Conservation (phyloP, 768 basidiomycete genomes). For the Astraeus odoratus region DNA sequence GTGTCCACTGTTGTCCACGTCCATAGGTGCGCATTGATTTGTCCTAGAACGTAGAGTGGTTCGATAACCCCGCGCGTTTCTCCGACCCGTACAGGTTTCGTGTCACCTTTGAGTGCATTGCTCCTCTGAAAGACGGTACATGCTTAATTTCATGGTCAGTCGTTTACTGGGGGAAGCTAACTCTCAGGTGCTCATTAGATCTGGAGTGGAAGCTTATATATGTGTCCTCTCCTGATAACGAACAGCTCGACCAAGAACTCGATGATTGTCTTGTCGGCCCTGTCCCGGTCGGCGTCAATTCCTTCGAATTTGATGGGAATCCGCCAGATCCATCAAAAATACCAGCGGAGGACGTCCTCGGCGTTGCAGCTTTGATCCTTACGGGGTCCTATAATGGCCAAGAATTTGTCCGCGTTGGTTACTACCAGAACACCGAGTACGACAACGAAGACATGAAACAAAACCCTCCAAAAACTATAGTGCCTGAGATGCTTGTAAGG, state of each 20-base stretch:
- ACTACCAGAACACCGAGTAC: slow-evolving; percentile 99
- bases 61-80: slow-evolving; percentile 92
- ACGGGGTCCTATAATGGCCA: slow-evolving; percentile 95
- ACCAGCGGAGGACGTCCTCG: slow-evolving; percentile 84
- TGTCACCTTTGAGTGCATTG: slow-evolving; percentile 96
- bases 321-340: slow-evolving; percentile 81
- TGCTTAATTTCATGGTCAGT: slow-evolving; percentile 12
- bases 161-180: not conserved
- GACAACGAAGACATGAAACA: slow-evolving; percentile 90
- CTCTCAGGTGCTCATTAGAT: slow-evolving; percentile 42
- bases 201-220: slow-evolving; percentile 98
- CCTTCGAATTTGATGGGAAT: slow-evolving; percentile 91
- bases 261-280: slow-evolving; percentile 98
- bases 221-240: slow-evolving; percentile 88
- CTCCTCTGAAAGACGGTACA: slow-evolving; percentile 79
- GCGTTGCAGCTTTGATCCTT: slow-evolving; percentile 94
- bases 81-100: slow-evolving; percentile 87
- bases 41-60: slow-evolving; percentile 75
- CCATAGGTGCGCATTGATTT: not conserved
- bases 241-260: slow-evolving; percentile 92
- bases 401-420: slow-evolving; percentile 98
- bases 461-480: slow-evolving; percentile 56
- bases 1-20: slow-evolving; percentile 13
- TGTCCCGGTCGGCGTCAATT: slow-evolving; percentile 93
- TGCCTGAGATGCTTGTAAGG: slow-evolving; percentile 75